Percentiles rank a stretch among this genome's conserved stretches.
Conservation (phyloP, 2,329 filamentous ascomycete species). For the Stachybotrys echinatus region DNA sequence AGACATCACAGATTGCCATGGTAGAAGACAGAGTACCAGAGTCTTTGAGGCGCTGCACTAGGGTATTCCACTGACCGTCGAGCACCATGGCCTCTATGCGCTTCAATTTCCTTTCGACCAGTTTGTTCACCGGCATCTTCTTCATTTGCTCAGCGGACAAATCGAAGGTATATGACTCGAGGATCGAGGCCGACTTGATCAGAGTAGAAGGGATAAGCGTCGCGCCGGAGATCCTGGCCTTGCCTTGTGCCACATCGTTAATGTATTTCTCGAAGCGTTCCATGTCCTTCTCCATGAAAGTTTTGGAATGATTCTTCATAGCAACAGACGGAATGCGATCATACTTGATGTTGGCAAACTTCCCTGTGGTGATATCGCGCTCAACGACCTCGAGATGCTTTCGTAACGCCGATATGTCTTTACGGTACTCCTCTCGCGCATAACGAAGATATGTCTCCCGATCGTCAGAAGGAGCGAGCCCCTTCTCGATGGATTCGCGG, state of each 20-base stretch:
- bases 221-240: slow-evolving; percentile 48
- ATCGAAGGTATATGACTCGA: not conserved
- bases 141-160: not conserved
- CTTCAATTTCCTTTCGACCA: slow-evolving; percentile 21
- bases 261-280: slow-evolving; percentile 46
- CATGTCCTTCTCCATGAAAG: slow-evolving; percentile 46
- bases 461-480: slow-evolving; percentile 25
- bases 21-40: slow-evolving; percentile 45
- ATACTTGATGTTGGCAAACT: slow-evolving; percentile 47
- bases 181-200: slow-evolving; percentile 19
- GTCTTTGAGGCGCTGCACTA: slow-evolving; percentile 53
- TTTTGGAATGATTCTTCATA: slow-evolving; percentile 45
- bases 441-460: slow-evolving; percentile 48
- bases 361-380: slow-evolving; percentile 39
- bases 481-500: slow-evolving; percentile 19
- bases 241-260: slow-evolving; percentile 39
- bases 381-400: slow-evolving; percentile 49
- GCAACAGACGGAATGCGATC: slow-evolving; percentile 50
- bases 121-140: slow-evolving; percentile 3
- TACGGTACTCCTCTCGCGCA: slow-evolving; percentile 48
- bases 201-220: slow-evolving; percentile 47
- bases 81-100: slow-evolving; percentile 30
- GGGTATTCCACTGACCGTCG: slow-evolving; percentile 49
- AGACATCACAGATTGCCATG: slow-evolving; percentile 55
- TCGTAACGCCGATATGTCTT: slow-evolving; percentile 45